Evolutionary conservation across 257 asterid genomes (phyloP).

Genomic region (Petrea volubilis): DNA sequence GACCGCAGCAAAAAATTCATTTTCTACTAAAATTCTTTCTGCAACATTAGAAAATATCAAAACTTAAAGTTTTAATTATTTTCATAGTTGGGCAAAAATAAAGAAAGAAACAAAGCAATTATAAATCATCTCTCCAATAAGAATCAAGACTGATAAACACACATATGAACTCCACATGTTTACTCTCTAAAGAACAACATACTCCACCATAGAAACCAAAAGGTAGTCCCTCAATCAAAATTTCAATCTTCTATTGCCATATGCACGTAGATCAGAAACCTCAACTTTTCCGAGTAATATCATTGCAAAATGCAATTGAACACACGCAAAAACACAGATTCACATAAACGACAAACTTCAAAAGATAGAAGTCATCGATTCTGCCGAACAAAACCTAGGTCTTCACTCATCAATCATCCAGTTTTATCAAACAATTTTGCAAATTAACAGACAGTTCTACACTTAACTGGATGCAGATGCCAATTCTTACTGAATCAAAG

Average conservation of each 20-base stretch:
- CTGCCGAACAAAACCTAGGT: slow-evolving; percentile 19
- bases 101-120: neutral
- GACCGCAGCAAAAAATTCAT: slow-evolving; percentile 97
- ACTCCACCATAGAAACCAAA: slow-evolving; percentile 8
- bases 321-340: slow-evolving; percentile 5
- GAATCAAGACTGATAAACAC: neutral
- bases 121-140: neutral
- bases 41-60: slow-evolving; percentile 19
- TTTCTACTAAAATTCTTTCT: slow-evolving; percentile 43
- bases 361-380: slow-evolving; percentile 14
- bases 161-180: neutral
- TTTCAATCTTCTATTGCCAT: slow-evolving; percentile 6
- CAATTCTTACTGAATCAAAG: neutral
- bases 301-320: neutral
- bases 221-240: slow-evolving; percentile 12
- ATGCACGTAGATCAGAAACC: slow-evolving; percentile 10
- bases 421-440: slow-evolving; percentile 6
- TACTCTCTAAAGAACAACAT: slow-evolving; percentile 7
- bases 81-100: neutral
- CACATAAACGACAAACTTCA: slow-evolving; percentile 21
- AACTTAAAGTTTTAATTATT: slow-evolving; percentile 15
- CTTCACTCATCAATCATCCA: slow-evolving; percentile 18
- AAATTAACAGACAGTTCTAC: neutral
- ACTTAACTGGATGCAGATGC: slow-evolving; percentile 22
- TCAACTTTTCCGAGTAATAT: neutral